Base-by-base conservation (phyloP, 805 yeast genomes). In the Lachancea kluyveri region DNA sequence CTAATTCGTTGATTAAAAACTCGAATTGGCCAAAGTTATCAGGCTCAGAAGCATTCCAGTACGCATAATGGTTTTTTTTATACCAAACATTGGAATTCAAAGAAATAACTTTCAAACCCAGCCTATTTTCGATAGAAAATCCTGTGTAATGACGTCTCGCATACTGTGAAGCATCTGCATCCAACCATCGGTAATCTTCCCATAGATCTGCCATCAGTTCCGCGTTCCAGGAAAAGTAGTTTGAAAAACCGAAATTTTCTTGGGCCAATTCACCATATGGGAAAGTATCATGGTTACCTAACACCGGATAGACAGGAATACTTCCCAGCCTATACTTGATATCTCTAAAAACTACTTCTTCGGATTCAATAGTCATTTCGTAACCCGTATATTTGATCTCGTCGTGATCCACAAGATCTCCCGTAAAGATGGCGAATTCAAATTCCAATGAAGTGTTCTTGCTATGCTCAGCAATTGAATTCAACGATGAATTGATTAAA, bases 251-350 rank as follows among this genome's bases (percentile, higher is more conserved):
- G 14, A 70, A 65, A 21, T 53, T 48, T 19, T 59, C 48, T 36
- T 77, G 80, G 2, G 84, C 80, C 36, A 77, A 54, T 51, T 79
- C 84, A 21, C 79, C 81, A 44, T 77, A 74, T 11, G 88, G 87
- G 63, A 69, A 79, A 18, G 77, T 71, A 48, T 79, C 87, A 54
- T 80, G 86, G 52, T 77, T 78, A 17, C 87, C 87, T 45, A 79
- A 57, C 14, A 72, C 74, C 8, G 84, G 68, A 48, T 60, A 77
- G 4, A 79, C 70, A 6, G 84, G 79, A 18, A 74, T 52, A 31
- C 70, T 61, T 12, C 65, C 59, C 36, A 79, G 64, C 33, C 55
- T 51, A 33, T 40, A 46, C 43, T 78, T 79, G 64, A 79, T 62
- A 37, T 77, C 68, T 41, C 68, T 58, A 53, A 74, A 65, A 2